phyloP scores from a whole-genome alignment of 371 early-diverging fungal genomes.

The Mucor velutinosus region DNA sequence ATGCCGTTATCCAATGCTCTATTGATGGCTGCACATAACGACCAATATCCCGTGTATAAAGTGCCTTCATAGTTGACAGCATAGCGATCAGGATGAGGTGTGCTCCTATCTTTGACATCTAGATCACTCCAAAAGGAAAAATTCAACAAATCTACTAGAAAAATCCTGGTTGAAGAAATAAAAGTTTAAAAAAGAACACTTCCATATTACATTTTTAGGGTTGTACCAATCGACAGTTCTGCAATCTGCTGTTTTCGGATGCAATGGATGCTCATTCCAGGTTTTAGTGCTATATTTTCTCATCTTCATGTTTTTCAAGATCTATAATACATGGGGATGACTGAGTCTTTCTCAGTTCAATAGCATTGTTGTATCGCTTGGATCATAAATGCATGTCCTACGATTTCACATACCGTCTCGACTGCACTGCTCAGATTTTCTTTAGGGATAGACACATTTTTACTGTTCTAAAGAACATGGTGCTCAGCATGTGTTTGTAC shows the following conservation, averaged over 20 bases:
- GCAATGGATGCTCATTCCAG: conserved; percentile 77
- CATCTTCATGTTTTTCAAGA: conserved; percentile 64
- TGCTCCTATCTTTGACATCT: conserved; percentile 50
- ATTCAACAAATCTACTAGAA: conserved; percentile 83
- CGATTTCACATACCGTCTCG: conserved; percentile 38
- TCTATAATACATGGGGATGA: conserved; percentile 30
- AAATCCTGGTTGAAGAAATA: conserved; percentile 61
- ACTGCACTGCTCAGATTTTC: conserved; percentile 63
- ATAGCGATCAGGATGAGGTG: conserved; percentile 60
- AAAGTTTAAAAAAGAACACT: background rate
- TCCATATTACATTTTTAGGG: background rate
- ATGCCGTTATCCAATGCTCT: conserved; percentile 69
- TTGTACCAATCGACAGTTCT: conserved; percentile 68
- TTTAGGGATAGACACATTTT: conserved; percentile 63
- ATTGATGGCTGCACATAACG: conserved; percentile 81
- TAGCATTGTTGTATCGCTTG: background rate
- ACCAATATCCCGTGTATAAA: conserved; percentile 87
- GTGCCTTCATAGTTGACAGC: conserved; percentile 62
- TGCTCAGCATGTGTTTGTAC: background rate
- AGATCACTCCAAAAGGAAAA: conserved; percentile 89
- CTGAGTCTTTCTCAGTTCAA: background rate
- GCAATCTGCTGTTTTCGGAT: conserved; percentile 63
- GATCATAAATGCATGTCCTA: background rate
- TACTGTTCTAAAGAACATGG: conserved; percentile 44
- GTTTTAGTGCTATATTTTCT: conserved; percentile 67